Conservation (phyloP, 371 early-diverging fungal species). For the Dentiscutata heterogama region DNA sequence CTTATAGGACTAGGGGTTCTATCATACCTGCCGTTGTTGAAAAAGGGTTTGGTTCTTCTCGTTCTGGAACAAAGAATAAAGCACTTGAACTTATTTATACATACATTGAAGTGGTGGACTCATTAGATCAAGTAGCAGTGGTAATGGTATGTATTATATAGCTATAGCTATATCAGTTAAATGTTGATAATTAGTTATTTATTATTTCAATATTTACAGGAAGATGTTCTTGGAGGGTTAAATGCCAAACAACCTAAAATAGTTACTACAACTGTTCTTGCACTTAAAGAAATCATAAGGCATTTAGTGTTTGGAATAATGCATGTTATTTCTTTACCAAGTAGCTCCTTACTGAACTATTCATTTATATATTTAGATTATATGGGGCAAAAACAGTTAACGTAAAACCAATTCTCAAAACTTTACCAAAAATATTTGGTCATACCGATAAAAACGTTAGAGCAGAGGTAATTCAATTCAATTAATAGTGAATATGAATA, state of each 20-base stretch:
- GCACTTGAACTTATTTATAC: conserved; percentile 84
- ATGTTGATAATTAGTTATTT: conserved; percentile 1
- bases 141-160: conserved; percentile 76
- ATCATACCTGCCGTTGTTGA: conserved; percentile 87
- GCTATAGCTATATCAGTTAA: not conserved
- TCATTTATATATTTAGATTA: conserved; percentile 51
- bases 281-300: conserved; percentile 79
- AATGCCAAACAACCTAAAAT: conserved; percentile 93
- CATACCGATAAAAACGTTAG: conserved; percentile 95
- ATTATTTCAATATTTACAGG: conserved; percentile 57
- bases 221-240: conserved; percentile 79
- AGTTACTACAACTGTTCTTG: conserved; percentile 79
- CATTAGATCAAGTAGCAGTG: conserved; percentile 84
- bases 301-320: conserved; percentile 42
- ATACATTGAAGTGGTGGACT: conserved; percentile 90
- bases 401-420: conserved; percentile 87
- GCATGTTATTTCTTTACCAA: not conserved
- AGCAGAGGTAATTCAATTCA: conserved; percentile 73
- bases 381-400: conserved; percentile 85
- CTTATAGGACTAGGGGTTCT: conserved; percentile 69
- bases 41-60: conserved; percentile 87
- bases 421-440: conserved; percentile 88
- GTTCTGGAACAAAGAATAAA: conserved; percentile 83
- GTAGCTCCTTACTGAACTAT: not conserved
- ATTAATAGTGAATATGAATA: conserved; percentile 47